Conservation (phyloP, 2,329 filamentous ascomycete species). For the Phyllosticta citrichinensis region DNA sequence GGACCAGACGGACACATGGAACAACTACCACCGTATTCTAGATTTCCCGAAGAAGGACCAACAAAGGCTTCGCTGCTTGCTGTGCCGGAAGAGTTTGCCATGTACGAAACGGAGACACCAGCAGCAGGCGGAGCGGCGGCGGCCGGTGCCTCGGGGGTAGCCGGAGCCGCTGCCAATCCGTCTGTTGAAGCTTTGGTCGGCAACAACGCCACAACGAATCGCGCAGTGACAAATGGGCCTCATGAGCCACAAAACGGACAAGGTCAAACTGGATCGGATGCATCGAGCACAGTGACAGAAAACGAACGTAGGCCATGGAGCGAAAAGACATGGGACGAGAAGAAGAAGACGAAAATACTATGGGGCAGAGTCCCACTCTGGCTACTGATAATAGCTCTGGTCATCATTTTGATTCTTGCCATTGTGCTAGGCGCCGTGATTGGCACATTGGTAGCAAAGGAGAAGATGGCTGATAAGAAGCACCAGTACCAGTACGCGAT, state of each 20-base stretch:
- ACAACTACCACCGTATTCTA: slow-evolving; percentile 81
- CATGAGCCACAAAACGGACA: neutral
- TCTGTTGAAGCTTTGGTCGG: slow-evolving; percentile 1
- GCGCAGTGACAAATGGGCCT: neutral
- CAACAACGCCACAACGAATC: neutral
- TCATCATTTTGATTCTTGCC: slow-evolving; percentile 37
- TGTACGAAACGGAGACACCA: neutral
- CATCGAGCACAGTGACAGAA: neutral
- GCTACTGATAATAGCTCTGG: slow-evolving; percentile 36
- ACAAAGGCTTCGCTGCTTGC: slow-evolving; percentile 40
- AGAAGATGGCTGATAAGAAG: slow-evolving; percentile 21
- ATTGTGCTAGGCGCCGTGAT: slow-evolving; percentile 44
- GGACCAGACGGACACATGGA: slow-evolving; percentile 83
- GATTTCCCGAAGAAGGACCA: slow-evolving; percentile 70
- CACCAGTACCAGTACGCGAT: slow-evolving; percentile 5
- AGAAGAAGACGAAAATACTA: slow-evolving; percentile 31
- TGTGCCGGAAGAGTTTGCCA: slow-evolving; percentile 7
- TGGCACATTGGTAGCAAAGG: slow-evolving; percentile 42
- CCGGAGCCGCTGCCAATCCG: neutral
- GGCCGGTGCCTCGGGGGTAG: neutral
- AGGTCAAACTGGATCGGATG: neutral
- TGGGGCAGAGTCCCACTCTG: slow-evolving; percentile 43
- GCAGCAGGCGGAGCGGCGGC: slow-evolving; percentile 18
- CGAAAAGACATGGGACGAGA: slow-evolving; percentile 22
- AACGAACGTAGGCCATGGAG: slow-evolving; percentile 23